A percentile compares a stretch with the other conserved stretches of the same genome.
phyloP scores from a whole-genome alignment of 805 yeast genomes.

The Komagataella kurtzmanii region DNA sequence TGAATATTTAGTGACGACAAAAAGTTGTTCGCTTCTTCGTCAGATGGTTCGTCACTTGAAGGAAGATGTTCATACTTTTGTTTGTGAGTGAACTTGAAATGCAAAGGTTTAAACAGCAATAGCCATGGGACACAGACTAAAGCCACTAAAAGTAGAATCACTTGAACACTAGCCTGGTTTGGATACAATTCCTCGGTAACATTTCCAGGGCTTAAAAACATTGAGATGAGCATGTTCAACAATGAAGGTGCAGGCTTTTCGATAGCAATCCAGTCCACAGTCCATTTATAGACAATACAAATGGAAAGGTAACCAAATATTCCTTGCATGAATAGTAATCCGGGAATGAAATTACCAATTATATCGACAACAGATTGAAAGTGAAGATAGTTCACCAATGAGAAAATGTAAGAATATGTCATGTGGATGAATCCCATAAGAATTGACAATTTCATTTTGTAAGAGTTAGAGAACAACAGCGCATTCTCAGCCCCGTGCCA shows the following conservation, averaged over 20 bases:
- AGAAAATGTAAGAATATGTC: slow-evolving; percentile 80
- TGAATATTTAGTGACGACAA: slow-evolving; percentile 21
- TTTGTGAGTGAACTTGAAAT: slow-evolving; percentile 31
- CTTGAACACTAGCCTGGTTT: slow-evolving; percentile 72
- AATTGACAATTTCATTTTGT: slow-evolving; percentile 92
- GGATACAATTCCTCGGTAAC: slow-evolving; percentile 69
- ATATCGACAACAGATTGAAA: slow-evolving; percentile 69
- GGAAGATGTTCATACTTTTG: slow-evolving; percentile 23
- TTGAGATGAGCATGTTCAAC: slow-evolving; percentile 86
- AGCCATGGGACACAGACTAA: slow-evolving; percentile 88
- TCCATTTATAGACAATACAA: slow-evolving; percentile 88
- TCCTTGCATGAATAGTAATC: slow-evolving; percentile 88
- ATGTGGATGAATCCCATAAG: slow-evolving; percentile 91
- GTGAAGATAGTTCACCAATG: slow-evolving; percentile 64
- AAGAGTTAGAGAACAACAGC: slow-evolving; percentile 82
- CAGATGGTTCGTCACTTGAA: slow-evolving; percentile 9
- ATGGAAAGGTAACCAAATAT: slow-evolving; percentile 87
- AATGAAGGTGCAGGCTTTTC: slow-evolving; percentile 82
- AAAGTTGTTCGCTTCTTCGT: slow-evolving; percentile 16
- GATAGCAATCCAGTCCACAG: slow-evolving; percentile 75
- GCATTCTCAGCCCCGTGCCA: slow-evolving; percentile 98
- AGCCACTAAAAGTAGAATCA: slow-evolving; percentile 61
- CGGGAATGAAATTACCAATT: slow-evolving; percentile 88
- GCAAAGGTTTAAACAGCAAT: slow-evolving; percentile 69
- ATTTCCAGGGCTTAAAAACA: slow-evolving; percentile 90